Percentiles rank a stretch among this genome's conserved stretches.
Conservation (phyloP, 2,329 filamentous ascomycete species). For the Beauveria pseudobassiana region DNA sequence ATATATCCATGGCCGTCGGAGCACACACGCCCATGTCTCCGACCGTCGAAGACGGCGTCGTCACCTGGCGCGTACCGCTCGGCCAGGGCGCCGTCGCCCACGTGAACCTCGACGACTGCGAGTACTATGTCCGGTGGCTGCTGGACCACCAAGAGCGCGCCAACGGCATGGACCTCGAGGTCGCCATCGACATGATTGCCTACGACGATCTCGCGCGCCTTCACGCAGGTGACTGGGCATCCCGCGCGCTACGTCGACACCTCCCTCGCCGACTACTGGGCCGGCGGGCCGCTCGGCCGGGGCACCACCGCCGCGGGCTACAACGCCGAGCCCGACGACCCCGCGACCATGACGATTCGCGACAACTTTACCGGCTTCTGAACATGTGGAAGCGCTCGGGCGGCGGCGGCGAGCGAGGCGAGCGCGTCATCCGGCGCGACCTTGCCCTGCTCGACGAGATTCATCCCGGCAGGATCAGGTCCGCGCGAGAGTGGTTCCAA, state of each 20-base stretch:
- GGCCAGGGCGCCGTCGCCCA: slow-evolving; percentile 32
- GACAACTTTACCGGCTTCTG: slow-evolving; percentile 47
- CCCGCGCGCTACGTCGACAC: slow-evolving; percentile 32
- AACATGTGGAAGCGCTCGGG: slow-evolving; percentile 35
- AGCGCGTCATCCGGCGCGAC: slow-evolving; percentile 35
- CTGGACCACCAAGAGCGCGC: slow-evolving; percentile 37
- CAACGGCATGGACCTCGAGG: slow-evolving; percentile 37
- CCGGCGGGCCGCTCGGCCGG: slow-evolving; percentile 12
- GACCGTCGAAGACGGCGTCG: slow-evolving; percentile 29
- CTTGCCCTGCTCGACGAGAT: slow-evolving; percentile 45
- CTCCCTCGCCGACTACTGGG: slow-evolving; percentile 28
- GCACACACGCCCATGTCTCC: slow-evolving; percentile 31
- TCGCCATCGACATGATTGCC: slow-evolving; percentile 33
- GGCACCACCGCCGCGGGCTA: slow-evolving; percentile 27
- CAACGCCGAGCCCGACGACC: slow-evolving; percentile 23
- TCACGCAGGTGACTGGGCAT: slow-evolving; percentile 34
- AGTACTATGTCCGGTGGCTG: slow-evolving; percentile 38
- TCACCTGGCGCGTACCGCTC: slow-evolving; percentile 35
- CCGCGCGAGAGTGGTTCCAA: slow-evolving; percentile 41
- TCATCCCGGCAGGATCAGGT: slow-evolving; percentile 38
- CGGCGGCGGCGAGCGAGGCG: slow-evolving; percentile 20
- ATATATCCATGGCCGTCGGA: slow-evolving; percentile 38
- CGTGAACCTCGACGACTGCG: slow-evolving; percentile 39
- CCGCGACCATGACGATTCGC: slow-evolving; percentile 29
- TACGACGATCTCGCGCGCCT: slow-evolving; percentile 35